A percentile compares a stretch with the other conserved stretches of the same genome.
Conservation (phyloP, 148 eudicot species). For the Amaranthus cruentus region DNA sequence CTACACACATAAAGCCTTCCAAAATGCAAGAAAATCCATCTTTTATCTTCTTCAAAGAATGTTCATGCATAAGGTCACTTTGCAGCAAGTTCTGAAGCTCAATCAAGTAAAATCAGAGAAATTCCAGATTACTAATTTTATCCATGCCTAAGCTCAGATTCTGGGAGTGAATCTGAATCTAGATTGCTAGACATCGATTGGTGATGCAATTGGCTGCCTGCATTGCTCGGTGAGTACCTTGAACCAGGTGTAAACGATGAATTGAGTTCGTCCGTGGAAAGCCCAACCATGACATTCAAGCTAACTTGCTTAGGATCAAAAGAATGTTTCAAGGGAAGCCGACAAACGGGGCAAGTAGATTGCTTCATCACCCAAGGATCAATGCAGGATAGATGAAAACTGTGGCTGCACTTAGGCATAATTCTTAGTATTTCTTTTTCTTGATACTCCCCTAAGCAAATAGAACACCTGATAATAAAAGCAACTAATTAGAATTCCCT, state of each 20-base stretch:
- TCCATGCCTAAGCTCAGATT: slow-evolving; percentile 11
- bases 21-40: background rate
- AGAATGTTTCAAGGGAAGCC: slow-evolving; percentile 46
- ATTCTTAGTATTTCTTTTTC: slow-evolving; percentile 63
- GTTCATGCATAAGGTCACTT: background rate
- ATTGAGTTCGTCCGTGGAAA: background rate
- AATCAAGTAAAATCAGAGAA: slow-evolving; percentile 2
- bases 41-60: background rate
- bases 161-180: background rate
- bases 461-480: slow-evolving; percentile 52
- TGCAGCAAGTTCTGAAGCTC: background rate
- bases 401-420: slow-evolving; percentile 72
- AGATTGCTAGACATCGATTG: slow-evolving; percentile 16
- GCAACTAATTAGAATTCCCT: background rate
- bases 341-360: slow-evolving; percentile 73
- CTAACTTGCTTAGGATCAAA: slow-evolving; percentile 9
- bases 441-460: slow-evolving; percentile 69
- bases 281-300: background rate
- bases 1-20: background rate
- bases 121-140: background rate
- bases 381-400: slow-evolving; percentile 62
- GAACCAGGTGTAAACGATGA: slow-evolving; percentile 4
- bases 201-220: slow-evolving; percentile 7
- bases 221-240: background rate
- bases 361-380: slow-evolving; percentile 65